Conservation (phyloP, 805 yeast species). For the Komagataella ulmi region DNA sequence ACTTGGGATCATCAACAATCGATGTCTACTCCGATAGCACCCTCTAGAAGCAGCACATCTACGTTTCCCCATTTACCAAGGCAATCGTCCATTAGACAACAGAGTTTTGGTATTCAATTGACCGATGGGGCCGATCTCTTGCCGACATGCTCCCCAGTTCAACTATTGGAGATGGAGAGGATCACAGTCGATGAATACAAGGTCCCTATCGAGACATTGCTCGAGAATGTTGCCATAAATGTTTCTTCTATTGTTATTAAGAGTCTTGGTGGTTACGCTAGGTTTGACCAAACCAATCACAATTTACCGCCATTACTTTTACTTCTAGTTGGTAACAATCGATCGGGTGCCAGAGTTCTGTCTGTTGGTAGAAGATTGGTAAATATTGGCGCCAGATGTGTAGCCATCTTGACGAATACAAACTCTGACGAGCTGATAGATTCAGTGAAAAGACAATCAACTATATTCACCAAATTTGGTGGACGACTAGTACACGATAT, state of each 20-base stretch:
- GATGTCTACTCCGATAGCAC: not conserved
- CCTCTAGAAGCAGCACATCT: not conserved
- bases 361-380: conserved; percentile 70
- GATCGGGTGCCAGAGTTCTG: conserved; percentile 63
- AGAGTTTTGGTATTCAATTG: conserved; percentile 4
- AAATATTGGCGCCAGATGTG: conserved; percentile 59
- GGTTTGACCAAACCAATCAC: conserved; percentile 55
- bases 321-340: conserved; percentile 57
- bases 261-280: conserved; percentile 54
- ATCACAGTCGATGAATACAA: conserved; percentile 40
- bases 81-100: not conserved
- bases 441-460: conserved; percentile 32
- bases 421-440: conserved; percentile 19
- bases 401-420: conserved; percentile 31
- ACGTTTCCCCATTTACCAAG: not conserved
- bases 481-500: conserved; percentile 44
- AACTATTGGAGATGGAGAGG: conserved; percentile 64
- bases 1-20: conserved; percentile 33
- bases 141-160: conserved; percentile 65
- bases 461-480: conserved; percentile 45
- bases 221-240: conserved; percentile 61
- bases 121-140: conserved; percentile 15
- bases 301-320: conserved; percentile 72
- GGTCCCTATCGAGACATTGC: conserved; percentile 26
- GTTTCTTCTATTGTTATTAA: conserved; percentile 44